Evolutionary conservation across 176 grass and related monocot species (phyloP), one percentile per base, ranked within the genome.

Genomic region (Dactylis glomerata): DNA sequence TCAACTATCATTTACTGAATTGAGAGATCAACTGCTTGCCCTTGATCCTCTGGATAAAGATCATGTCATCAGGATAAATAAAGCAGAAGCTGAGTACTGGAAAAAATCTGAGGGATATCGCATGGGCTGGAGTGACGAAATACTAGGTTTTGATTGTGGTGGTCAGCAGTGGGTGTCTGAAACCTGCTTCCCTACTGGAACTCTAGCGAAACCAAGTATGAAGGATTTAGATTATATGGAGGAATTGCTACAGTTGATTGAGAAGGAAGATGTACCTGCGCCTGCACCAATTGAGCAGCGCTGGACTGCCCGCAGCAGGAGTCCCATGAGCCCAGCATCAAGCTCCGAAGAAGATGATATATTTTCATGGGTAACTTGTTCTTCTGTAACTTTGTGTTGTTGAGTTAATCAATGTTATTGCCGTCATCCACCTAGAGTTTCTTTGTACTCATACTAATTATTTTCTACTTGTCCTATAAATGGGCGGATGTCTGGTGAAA

Each of bases 121-220:
- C 30, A 86, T 98, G 67, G 92, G 95, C 24, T 98, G 92, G 92
- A 98, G 95, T 86, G 92, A 98, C 79, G 95, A 98, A 89, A 93
- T 98, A 73, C 74, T 98, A 78, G 92, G 95, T 45, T 98, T 98
- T 81, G 95, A 98, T 83, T 98, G 95, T 93, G 95, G 95, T 71
- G 95, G 95, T 12, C 91, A 95, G 80, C 92, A 98, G 81, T 98
- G 92, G 95, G 95, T 98, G 42, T 92, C 87, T 57, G 92, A 95
- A 82, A 98, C 67, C 37, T 95, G 95, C 80, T 98, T 98, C 58
- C 91, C 91, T 74, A 82, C 92, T 19, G 95, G 95, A 40, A 91
- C 92, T 54, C 76, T 95, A 79, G 50, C 74, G 79, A 98, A 90
- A 28, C 92, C 95, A 79, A 95, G 72, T 78, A 88, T 98, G 91